Evolutionary conservation across 2,329 filamentous ascomycete species (phyloP), one percentile per base, ranked within the genome.

Genomic region (Fusarium albidum): DNA sequence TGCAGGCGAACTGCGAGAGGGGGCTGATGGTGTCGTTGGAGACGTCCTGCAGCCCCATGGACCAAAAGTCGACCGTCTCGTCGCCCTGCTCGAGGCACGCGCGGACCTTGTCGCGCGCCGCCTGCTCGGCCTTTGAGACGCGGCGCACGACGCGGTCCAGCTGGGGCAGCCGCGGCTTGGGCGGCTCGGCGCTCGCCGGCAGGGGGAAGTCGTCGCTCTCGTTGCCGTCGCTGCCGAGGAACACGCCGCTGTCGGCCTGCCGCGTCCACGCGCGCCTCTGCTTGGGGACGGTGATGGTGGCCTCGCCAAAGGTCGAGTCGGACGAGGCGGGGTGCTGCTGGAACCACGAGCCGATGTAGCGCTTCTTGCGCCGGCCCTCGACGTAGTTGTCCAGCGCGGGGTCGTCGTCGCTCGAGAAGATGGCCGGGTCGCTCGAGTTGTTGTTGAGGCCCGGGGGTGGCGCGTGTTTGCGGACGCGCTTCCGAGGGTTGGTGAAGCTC

Each of bases 331-430:
- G 79, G 33, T 79, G 78, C 67, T 87, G 85, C 53, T 82, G 80
- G 69, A 83, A 91, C 88, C 88, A 91, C 5, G 86, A 81, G 5
- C 88, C 88, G 35, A 84, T 75, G 57, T 88, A 86, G 41, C 83
- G 80, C 75, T 90, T 91, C 55, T 82, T 80, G 58, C 80, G 78
- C 21, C 79, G 76, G 1, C 78, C 79, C 40, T 81, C 75, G 18
- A 78, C 74, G 65, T 90, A 90, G 63, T 88, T 87, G 55, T 89
- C 86, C 40, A 87, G 70, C 2, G 82, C 82, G 3, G 85, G 85
- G 51, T 90, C 87, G 64, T 90, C 87, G 53, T 91, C 88, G 68
- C 85, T 88, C 5, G 87, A 90, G 71, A 91, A 91, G 21, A 90
- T 71, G 41, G 85, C 81, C 4, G 87, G 87, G 65, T 91, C 88